Base-by-base conservation (phyloP, 2,329 filamentous ascomycete species). In the Lachnellula subtilissima region DNA sequence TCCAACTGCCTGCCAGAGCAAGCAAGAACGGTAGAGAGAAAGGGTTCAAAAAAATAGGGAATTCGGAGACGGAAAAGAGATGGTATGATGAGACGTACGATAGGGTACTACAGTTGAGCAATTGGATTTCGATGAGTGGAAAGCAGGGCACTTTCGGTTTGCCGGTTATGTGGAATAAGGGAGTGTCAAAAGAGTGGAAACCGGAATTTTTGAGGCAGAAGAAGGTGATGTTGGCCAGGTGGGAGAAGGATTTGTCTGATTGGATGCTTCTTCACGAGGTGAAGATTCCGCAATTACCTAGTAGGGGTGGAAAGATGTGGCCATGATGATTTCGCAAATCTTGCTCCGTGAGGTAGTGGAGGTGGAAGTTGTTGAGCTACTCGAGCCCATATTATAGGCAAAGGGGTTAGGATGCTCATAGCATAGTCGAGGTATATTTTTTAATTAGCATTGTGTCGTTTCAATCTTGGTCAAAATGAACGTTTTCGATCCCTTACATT, bases 131-230 rank as follows among this genome's bases (percentile, higher is more conserved):
- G 15, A 22, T 17, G 35, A 17, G 9, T n/a, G 11, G 11, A 37
- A 50, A 1, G 32, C 14, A 36, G 3, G 7, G 1, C 5, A n/a
- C 2, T 35, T 40, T 15, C 28, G 23, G n/a, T 4, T 7, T 15
- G 4, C 42, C 12, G 12, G 6, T 15, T 3, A 17, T 42, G 7
- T 51, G 42, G 39, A 37, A 2, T 15, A 25, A 25, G 25, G 15
- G 23, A 11, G 2, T 11, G 12, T 32, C 19, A 3, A 15, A 35
- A n/a, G 42, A 46, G 4, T 23, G 23, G 7, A 48, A 42, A 23
- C 43, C 43, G 37, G 50, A 36, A 3, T 28, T 56, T 15, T 19
- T 56, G 14, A 42, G 45, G 50, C 50, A 45, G 46, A 56, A 56
- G 50, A 53, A 53, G 54, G 19, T 14, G 17, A 22, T 39, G 28